phyloP scores from a whole-genome alignment of 192 early-diverging fungal species.

The Gamsiella multidivaricata region DNA sequence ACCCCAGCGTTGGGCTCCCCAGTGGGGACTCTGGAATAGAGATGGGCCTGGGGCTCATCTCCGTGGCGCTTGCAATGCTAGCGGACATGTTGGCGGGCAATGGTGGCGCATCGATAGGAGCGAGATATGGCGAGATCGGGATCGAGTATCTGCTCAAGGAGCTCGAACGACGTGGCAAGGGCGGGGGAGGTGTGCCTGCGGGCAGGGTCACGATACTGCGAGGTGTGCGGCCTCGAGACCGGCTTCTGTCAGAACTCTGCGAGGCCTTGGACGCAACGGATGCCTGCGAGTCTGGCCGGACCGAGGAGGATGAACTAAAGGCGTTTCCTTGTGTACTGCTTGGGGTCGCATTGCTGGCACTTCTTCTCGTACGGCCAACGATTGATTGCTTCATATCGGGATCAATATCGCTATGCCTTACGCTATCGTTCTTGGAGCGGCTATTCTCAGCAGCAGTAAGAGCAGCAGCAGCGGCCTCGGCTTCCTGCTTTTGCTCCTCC shows the following conservation, averaged over 20 bases:
- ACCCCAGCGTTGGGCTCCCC: conserved; percentile 31
- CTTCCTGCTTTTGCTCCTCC: conserved; percentile 1
- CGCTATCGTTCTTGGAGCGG: neutral
- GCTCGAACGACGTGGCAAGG: conserved; percentile 42
- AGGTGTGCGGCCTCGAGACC: conserved; percentile 30
- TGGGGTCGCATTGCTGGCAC: conserved; percentile 20
- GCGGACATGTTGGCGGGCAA: conserved; percentile 23
- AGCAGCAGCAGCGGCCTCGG: neutral
- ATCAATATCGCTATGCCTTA: conserved; percentile 9
- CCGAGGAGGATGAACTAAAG: neutral
- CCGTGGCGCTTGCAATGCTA: neutral
- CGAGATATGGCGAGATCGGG: conserved; percentile 30
- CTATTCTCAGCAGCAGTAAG: neutral
- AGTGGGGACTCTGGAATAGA: neutral
- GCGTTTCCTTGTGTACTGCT: neutral
- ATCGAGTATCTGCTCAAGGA: conserved; percentile 44
- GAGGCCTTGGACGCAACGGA: conserved; percentile 23
- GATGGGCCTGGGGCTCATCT: neutral
- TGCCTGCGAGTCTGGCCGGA: conserved; percentile 23
- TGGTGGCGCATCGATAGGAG: conserved; percentile 38
- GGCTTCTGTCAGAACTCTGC: conserved; percentile 28
- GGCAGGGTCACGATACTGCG: conserved; percentile 31
- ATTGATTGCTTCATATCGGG: neutral
- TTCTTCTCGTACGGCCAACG: conserved; percentile 26
- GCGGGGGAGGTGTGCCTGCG: conserved; percentile 36